Base-by-base conservation (phyloP, 257 asterid genomes). In the Lantana camara region DNA sequence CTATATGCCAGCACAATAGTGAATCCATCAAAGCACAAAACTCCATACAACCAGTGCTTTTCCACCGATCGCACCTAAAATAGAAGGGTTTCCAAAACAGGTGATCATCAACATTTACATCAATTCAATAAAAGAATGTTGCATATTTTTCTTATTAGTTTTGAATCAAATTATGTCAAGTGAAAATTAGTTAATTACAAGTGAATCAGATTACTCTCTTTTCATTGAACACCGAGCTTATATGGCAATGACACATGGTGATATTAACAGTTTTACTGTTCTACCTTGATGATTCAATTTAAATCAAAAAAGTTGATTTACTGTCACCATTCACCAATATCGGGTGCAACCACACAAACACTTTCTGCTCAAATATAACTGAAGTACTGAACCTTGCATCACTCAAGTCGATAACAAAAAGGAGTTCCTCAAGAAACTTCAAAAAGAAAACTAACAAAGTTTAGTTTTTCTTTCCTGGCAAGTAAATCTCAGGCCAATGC, bases 1-100 rank as follows among this genome's bases (percentile, higher is more conserved):
- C 17, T 7, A 44, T 21, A 35, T 35, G 11, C 40, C 14, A 35
- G 38, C 53, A 21, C 0, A 27, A 4, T 17, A 46, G 34, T 9
- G 41, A 60, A 34, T 30, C 49, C 63, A 50, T 34, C 30, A 46
- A 15, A 47, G 5, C 21, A 40, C 57, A 30, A 19, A 67, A 49
- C 68, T 32, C 48, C 32, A 49, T 10, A 34, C 37, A 64, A 7
- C 54, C 57, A 51, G 12, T 20, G 54, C 8, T 24, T 51, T 23
- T 40, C 38, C 63, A 60, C 52, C 46, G 59, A 10, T 13, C 57
- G 55, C 48, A 40, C 57, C 63, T 63, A 44, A 32, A 19, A 34
- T 24, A 23, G 52, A 23, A 72, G 47, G 23, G 38, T 38, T 42
- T 42, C 56, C 21, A 50, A 44, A 50, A 48, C 34, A 46, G 11